Percentiles rank a stretch among this genome's conserved stretches.
Evolutionary conservation across 2,329 filamentous ascomycete genomes (phyloP).

Genomic region (Emergomyces orientalis): DNA sequence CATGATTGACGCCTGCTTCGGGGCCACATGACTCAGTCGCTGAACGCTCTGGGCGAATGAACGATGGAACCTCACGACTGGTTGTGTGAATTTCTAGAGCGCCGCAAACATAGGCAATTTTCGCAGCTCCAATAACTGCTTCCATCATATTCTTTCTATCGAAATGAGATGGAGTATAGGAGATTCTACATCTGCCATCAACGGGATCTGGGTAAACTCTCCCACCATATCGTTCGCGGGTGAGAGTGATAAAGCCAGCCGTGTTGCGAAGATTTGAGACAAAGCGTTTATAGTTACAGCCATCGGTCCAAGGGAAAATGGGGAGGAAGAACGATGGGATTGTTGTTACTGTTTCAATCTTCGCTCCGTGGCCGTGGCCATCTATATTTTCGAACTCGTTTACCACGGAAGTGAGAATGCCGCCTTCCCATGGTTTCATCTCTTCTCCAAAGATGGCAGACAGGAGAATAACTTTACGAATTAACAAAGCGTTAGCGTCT

Average conservation of each 20-base stretch:
- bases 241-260: constrained; percentile 62
- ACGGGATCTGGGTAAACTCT: constrained; percentile 61
- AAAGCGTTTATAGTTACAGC: constrained; percentile 62
- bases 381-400: constrained; percentile 74
- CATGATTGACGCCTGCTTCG: constrained; percentile 44
- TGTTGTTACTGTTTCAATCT: constrained; percentile 71
- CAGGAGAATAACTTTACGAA: constrained; percentile 29
- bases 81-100: constrained; percentile 68
- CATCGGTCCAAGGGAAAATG: constrained; percentile 56
- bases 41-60: constrained; percentile 39
- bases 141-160: constrained; percentile 65
- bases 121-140: constrained; percentile 61
- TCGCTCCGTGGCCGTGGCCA: constrained; percentile 67
- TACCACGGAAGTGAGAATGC: constrained; percentile 70
- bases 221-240: constrained; percentile 67
- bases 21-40: constrained; percentile 11
- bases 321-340: constrained; percentile 57
- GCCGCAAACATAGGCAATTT: constrained; percentile 68
- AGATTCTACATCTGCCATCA: constrained; percentile 55
- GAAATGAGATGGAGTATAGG: constrained; percentile 61
- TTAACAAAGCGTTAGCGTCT: constrained; percentile 8
- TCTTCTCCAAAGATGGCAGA: constrained; percentile 60
- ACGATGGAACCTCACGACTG: constrained; percentile 55
- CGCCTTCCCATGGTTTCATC: constrained; percentile 62
- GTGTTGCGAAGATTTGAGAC: constrained; percentile 59